These are phyloP conservation scores for Arthrobotrys sinensis DNA, from an alignment of 2,329 filamentous ascomycete species.

Conservation along the genomic window DNA sequence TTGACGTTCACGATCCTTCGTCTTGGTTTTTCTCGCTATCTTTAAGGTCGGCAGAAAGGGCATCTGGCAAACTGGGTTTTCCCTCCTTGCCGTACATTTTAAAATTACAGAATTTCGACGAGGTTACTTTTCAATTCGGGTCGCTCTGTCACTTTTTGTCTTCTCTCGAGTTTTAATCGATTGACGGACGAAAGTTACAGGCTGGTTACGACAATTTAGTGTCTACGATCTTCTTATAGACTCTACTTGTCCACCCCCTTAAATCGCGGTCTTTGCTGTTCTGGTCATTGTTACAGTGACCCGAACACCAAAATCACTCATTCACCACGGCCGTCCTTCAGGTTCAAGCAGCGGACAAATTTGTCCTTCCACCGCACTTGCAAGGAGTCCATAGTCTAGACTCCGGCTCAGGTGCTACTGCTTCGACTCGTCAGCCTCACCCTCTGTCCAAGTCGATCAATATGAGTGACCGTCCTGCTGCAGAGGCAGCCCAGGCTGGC, in stretches of 20 bases:
- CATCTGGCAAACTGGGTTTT: slow-evolving; percentile 19
- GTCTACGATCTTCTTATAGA: slow-evolving; percentile 55
- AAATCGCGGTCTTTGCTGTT: slow-evolving; percentile 64
- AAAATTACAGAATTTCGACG: slow-evolving; percentile 28
- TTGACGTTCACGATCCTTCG: slow-evolving; percentile 60
- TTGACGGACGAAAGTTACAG: slow-evolving; percentile 28
- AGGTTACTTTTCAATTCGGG: slow-evolving; percentile 37
- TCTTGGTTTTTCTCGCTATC: slow-evolving; percentile 57
- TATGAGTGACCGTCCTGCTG: slow-evolving; percentile 70
- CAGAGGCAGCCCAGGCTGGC: slow-evolving; percentile 85
- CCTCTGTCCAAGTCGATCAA: slow-evolving; percentile 85
- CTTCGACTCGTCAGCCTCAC: slow-evolving; percentile 76
- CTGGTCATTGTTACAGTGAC: slow-evolving; percentile 58
- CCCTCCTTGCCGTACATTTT: slow-evolving; percentile 40
- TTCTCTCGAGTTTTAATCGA: slow-evolving; percentile 37
- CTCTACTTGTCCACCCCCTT: slow-evolving; percentile 61
- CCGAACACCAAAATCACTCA: slow-evolving; percentile 53
- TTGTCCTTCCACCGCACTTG: slow-evolving; percentile 85
- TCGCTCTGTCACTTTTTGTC: slow-evolving; percentile 18
- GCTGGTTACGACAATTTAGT: slow-evolving; percentile 40
- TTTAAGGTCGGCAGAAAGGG: slow-evolving; percentile 42
- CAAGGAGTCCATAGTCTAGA: slow-evolving; percentile 90
- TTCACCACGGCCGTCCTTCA: slow-evolving; percentile 65
- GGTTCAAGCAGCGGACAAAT: slow-evolving; percentile 76
- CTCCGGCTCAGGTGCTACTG: slow-evolving; percentile 72